Evolutionary conservation across 192 early-diverging fungal species (phyloP).

Genomic region (Obelidium mucronatum): DNA sequence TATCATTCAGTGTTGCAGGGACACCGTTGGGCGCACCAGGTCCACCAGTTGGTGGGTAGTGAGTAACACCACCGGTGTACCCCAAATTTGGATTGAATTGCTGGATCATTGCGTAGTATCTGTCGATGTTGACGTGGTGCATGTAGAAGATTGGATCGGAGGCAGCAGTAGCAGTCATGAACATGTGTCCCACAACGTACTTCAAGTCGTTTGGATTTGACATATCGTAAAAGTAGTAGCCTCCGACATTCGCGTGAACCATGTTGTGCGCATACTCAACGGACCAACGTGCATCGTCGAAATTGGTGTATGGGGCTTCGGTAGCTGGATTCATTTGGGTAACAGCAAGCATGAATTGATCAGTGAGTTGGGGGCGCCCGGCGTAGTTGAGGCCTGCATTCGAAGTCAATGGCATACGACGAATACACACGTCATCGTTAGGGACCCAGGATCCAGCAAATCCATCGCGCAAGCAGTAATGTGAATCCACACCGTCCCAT

Average conservation of each 20-base stretch:
- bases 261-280: slow-evolving; percentile 47
- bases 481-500: too few relatives aligned
- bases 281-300: slow-evolving; percentile 26
- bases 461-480: slow-evolving; percentile 32
- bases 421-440: slow-evolving; percentile 5
- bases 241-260: slow-evolving; percentile 44
- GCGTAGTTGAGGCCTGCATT: neutral
- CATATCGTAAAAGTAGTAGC: slow-evolving; percentile 27
- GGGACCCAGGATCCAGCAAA: slow-evolving; percentile 4
- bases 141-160: slow-evolving; percentile 55
- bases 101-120: slow-evolving; percentile 45
- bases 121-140: slow-evolving; percentile 57
- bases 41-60: neutral
- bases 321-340: slow-evolving; percentile 17
- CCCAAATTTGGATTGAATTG: slow-evolving; percentile 26
- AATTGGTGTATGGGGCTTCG: slow-evolving; percentile 1
- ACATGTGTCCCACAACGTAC: slow-evolving; percentile 4
- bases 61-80: slow-evolving; percentile 12
- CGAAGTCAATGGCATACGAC: neutral
- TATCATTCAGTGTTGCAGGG: neutral
- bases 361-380: neutral
- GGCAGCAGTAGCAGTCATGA: slow-evolving; percentile 1
- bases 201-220: neutral
- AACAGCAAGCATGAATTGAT: slow-evolving; percentile 17
- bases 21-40: neutral